Evolutionary conservation across 371 early-diverging fungal genomes (phyloP), one percentile per base, ranked within the genome.

Genomic region (Quaeritorhiza haematococci): DNA sequence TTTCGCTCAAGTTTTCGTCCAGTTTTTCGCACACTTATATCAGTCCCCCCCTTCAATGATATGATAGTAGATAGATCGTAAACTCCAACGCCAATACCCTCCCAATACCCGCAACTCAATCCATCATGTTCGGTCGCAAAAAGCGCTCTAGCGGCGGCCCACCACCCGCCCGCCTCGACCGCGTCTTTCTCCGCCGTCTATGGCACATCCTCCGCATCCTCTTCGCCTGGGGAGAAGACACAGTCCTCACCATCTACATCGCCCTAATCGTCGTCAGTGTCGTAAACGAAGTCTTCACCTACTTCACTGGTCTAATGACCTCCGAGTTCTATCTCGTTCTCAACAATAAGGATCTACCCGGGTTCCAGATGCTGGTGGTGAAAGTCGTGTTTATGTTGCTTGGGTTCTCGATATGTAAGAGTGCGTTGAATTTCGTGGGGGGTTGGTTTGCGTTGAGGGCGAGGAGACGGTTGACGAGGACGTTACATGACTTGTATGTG

Each of bases 251-350:
- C 53, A 62, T 79, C 8, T 85, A 78, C 47, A 41, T 76, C 0
- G 56, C 58, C 15, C 75, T 85, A 59, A 55, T 84, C 1, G 13
- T 56, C 1, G 46, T 77, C 33, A 69, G 73, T 43, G 57, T 75
- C 51, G 52, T 72, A 13, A 76, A 74, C 35, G 88, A 90, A 54
- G 66, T 78, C 0, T 47, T 84, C 21, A 84, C 82, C 3, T 92
- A 89, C 53, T 87, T 67, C 64, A 82, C 83, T 3, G 92, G 93
- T 7, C 66, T 78, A 21, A 69, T 86, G 45, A 82, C 88, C 3
- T 83, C 88, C 29, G 68, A 76, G 53, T 93, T 87, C 67, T 93
- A 87, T 71, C 60, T 67, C 5, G 78, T 86, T 19, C 67, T 93
- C 30, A 76, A 78, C 4, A 74, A 82, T 53, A 74, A 74, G 61